phyloP scores from a whole-genome alignment of 1,284 basidiomycete species.

The Boletus semigastroideus region DNA sequence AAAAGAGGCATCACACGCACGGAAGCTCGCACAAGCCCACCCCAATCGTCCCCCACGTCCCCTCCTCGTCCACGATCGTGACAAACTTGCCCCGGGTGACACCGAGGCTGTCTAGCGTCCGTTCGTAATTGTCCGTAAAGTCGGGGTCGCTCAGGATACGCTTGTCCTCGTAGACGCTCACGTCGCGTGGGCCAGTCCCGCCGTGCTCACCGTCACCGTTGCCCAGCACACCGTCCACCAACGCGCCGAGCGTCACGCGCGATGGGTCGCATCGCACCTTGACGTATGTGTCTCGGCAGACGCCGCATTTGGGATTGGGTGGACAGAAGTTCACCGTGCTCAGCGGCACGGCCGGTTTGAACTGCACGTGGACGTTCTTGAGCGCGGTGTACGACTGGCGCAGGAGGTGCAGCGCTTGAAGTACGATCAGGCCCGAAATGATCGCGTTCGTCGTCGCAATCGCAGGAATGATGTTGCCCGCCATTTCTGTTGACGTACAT shows the following conservation, averaged over 20 bases:
- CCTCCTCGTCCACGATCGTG: constrained; percentile 86
- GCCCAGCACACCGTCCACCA: constrained; percentile 69
- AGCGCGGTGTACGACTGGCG: constrained; percentile 57
- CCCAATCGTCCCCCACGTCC: constrained; percentile 69
- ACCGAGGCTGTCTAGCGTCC: constrained; percentile 71
- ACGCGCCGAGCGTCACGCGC: constrained; percentile 66
- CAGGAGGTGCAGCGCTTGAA: constrained; percentile 87
- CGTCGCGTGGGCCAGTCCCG: constrained; percentile 49
- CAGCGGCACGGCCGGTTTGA: constrained; percentile 74
- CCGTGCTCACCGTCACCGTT: constrained; percentile 40
- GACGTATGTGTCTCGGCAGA: constrained; percentile 87
- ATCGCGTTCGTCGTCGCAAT: constrained; percentile 99
- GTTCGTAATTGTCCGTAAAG: constrained; percentile 80
- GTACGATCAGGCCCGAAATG: constrained; percentile 90
- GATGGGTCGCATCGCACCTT: constrained; percentile 69
- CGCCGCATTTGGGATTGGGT: constrained; percentile 76
- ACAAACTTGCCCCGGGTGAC: constrained; percentile 79
- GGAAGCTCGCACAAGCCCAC: constrained; percentile 70
- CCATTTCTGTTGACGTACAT: constrained; percentile 79
- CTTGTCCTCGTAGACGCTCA: constrained; percentile 86
- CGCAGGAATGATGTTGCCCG: constrained; percentile 98
- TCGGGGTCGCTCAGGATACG: constrained; percentile 85
- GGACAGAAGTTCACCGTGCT: constrained; percentile 60
- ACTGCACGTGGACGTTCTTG: constrained; percentile 73
- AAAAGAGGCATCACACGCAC: constrained; percentile 47